Conservation (phyloP, 176 grass and related monocot genomes). For the Hordeum vulgare region MorexV3_pseudomolecules_assembly NC_058520.1:443121778-443122277, state of each 20-base stretch:
- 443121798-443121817: conserved; percentile 33
- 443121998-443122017: too few species aligned
- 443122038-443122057: neutral
- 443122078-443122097: conserved; percentile 40
- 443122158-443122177: neutral
- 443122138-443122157: neutral
- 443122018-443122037: too few species aligned
- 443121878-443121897: neutral
- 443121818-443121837: conserved; percentile 25
- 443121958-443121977: neutral
- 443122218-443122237: neutral
- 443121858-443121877: neutral
- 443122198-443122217: neutral
- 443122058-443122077: neutral
- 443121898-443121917: conserved; percentile 26
- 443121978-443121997: neutral
- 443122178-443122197: neutral
- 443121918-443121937: neutral
- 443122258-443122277: too few species aligned
- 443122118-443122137: conserved; percentile 4
- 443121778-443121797: conserved; percentile 41
- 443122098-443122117: conserved; percentile 34
- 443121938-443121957: neutral
- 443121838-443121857: conserved; percentile 3
- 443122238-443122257: neutral